Evolutionary conservation across 768 basidiomycete genomes (phyloP).

Genomic region (Tricholoma sp.): DNA sequence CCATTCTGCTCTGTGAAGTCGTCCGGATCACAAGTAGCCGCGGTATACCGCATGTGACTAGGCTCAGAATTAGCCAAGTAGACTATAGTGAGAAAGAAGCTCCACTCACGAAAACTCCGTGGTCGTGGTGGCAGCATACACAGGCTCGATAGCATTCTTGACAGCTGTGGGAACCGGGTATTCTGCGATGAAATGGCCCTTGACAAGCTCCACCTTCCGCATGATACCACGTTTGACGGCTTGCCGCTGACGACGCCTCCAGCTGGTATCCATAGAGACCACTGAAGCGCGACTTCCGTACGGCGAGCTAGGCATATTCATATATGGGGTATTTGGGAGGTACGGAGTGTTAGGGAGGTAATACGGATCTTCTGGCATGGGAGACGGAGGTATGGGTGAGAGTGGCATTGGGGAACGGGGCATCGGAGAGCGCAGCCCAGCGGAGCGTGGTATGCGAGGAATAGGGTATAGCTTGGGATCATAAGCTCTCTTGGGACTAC

Average conservation of each 20-base stretch:
- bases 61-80: neutral
- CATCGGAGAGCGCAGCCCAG: neutral
- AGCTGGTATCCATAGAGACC: conserved; percentile 53
- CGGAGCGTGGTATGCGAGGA: neutral
- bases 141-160: conserved; percentile 73
- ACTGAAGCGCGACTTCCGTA: conserved; percentile 42
- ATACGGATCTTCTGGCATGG: conserved; percentile 10
- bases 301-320: conserved; percentile 8
- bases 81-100: neutral
- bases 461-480: conserved; percentile 10
- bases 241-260: conserved; percentile 79
- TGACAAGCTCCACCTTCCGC: conserved; percentile 85
- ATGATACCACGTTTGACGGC: conserved; percentile 87
- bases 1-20: conserved; percentile 78
- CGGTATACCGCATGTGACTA: conserved; percentile 91
- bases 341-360: conserved; percentile 17
- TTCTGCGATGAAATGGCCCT: conserved; percentile 89
- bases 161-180: conserved; percentile 85
- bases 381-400: conserved; percentile 16
- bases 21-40: conserved; percentile 87
- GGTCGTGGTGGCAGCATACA: conserved; percentile 62
- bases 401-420: conserved; percentile 7
- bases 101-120: conserved; percentile 85
- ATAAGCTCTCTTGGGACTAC: neutral
- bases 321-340: conserved; percentile 17